Evolutionary conservation across 2,329 filamentous ascomycete species (phyloP), one percentile per base, ranked within the genome.

Genomic region (Dothistroma septosporum): DNA sequence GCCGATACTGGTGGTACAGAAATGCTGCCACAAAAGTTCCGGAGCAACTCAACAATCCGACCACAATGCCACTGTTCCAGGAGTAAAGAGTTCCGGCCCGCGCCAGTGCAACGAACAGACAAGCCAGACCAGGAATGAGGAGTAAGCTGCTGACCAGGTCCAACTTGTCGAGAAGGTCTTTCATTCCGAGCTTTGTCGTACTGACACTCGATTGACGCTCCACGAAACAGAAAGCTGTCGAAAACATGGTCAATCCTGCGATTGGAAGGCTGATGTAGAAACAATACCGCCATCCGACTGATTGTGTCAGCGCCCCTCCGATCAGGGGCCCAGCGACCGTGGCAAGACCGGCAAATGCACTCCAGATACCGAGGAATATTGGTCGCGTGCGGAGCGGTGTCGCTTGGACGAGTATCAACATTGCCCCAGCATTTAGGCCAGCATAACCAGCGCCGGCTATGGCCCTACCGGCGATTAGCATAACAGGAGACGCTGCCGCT

Each of bases 1-100:
- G 65, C 11, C 69, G 65, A 28, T 66, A 62, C 64, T 77, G 75
- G 53, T 71, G 65, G 53, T 61, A 68, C 11, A 64, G 14, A 55
- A 78, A 77, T 10, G 62, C 66, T n/a, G 59, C 57, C 32, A 74
- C 49, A 0, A 76, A 68, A 1, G 75, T 62, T 28, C 53, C 73
- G 55, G 72, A 75, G 1, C 72, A 62, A 37, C 73, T 61, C 12
- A 78, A 68, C 16, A 73, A 61, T 10, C 58, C 70, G 59, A 77
- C 73, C 24, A 78, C 70, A 19, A 65, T 65, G 14, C 60, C 62
- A 59, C 70, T 66, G 16, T 61, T 62, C 75, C 76, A 78, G 33
- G 68, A 33, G 54, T 77, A 77, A 12, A 67, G 72, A 2, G 63
- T 72, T 14, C 76, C 75, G 7, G 68, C 76, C 74, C 74, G 76